A percentile compares a stretch with the other conserved stretches of the same genome.
phyloP scores from a whole-genome alignment of 306 rosid species.

The Lotus japonicus region DNA sequence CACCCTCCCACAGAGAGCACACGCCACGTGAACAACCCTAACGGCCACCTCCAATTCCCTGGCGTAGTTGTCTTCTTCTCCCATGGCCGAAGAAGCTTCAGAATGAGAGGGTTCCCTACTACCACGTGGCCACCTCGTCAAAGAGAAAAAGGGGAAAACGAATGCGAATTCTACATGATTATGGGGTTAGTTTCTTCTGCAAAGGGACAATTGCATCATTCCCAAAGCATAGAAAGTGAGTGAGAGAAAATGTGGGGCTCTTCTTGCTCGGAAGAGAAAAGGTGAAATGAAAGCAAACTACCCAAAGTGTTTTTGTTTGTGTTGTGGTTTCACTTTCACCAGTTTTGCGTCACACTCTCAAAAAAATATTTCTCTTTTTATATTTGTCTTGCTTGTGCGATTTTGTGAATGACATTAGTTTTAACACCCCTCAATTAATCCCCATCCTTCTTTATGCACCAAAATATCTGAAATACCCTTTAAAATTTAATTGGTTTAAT shows the following conservation, averaged over 20 bases:
- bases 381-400: neutral
- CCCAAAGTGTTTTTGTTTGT: no score
- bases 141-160: neutral
- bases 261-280: neutral
- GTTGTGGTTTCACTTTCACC: no score
- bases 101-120: neutral
- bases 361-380: neutral
- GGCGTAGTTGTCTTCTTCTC: conserved; percentile 38
- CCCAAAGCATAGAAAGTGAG: neutral
- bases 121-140: conserved; percentile 26
- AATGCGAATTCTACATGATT: conserved; percentile 19
- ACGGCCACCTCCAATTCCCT: conserved; percentile 80
- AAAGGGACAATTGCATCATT: conserved; percentile 27
- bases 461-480: no score
- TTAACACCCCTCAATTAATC: no score
- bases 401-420: no score
- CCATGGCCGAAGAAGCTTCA: conserved; percentile 38
- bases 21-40: conserved; percentile 76
- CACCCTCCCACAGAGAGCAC: conserved; percentile 74
- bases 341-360: neutral
- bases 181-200: neutral
- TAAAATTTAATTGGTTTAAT: no score
- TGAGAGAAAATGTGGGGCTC: neutral
- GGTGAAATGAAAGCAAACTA: neutral
- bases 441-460: no score